Base-by-base conservation (phyloP, 306 rosid species). In the Luffa aegyptiaca region DNA sequence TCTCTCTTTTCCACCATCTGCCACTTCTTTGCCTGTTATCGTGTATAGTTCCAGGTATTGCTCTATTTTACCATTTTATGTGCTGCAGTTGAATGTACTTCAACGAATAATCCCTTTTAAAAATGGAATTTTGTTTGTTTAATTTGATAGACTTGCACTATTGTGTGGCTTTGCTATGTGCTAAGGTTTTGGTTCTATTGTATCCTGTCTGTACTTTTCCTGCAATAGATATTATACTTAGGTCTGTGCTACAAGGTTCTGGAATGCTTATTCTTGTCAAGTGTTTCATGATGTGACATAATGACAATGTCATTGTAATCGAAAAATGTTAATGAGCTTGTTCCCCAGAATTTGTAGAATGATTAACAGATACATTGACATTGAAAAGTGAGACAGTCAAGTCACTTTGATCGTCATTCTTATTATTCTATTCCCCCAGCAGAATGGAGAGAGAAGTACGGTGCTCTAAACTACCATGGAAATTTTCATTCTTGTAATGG, bases 11-110 rank as follows among this genome's bases (percentile, higher is more conserved):
- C 88, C 96, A 37, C 94, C 95, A 68, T 88, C 90, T 0, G 59
- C 92, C 75, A 84, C 84, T 64, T 87, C 93, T 36, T 83, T 95
- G 13, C 83, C 93, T 3, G 96, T 87, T 42, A 92, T 93, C 64
- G 93, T 96, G 71, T 96, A 96, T 82, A 96, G 99, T 79, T 88
- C 99, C 87, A 96, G 99, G 99, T 96, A 87, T 65, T 9, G 39
- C 35, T 75, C 35, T 76, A 71, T 31, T 10, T 20, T 45, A 4
- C 52, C 3, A 51, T 48, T 62, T 49, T 70, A 33, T n/a, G 80
- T 12, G 26, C 49, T 68, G 12, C 42, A 26, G 77, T 48, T 12
- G n/a, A 18, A 49, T 55, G 36, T 21, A 45, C 57, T 71, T 1
- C 18, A 20, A 71, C 8, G 2, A 45, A 2, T 70, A 20, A 44